Evolutionary conservation across 2,329 filamentous ascomycete species (phyloP).

Genomic region (Fusarium sp.): DNA sequence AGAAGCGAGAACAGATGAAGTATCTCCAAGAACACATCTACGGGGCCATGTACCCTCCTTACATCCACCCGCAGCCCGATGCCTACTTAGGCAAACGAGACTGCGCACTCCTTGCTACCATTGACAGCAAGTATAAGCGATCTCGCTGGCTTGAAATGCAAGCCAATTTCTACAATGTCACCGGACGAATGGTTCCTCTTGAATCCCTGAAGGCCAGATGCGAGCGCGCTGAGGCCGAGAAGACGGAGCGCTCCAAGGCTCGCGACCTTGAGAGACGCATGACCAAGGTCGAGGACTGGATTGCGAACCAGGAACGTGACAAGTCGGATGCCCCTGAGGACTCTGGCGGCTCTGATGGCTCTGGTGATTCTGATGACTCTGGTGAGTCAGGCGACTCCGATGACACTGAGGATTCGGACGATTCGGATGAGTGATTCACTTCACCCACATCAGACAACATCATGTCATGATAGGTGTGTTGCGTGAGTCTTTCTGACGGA

Average conservation of each 20-base stretch:
- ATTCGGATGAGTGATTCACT: constrained; percentile 4
- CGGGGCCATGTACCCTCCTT: constrained; percentile 47
- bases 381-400: neutral
- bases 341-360: neutral
- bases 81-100: constrained; percentile 47
- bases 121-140: constrained; percentile 50
- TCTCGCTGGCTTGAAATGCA: constrained; percentile 58
- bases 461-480: neutral
- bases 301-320: constrained; percentile 9
- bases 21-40: constrained; percentile 51
- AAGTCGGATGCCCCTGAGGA: neutral
- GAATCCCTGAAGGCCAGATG: constrained; percentile 52
- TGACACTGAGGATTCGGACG: neutral
- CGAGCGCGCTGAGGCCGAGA: constrained; percentile 45
- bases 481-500: neutral
- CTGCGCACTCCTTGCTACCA: constrained; percentile 51
- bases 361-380: neutral
- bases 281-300: constrained; percentile 39
- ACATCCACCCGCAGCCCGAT: constrained; percentile 38
- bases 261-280: constrained; percentile 2
- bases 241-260: constrained; percentile 9
- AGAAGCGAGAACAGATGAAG: constrained; percentile 41
- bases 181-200: constrained; percentile 55
- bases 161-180: constrained; percentile 58
- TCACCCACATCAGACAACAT: neutral